A percentile compares a stretch with the other conserved stretches of the same genome.
Conservation (phyloP, 148 eudicot species). For the Amaranthus hypochondriacus region DNA sequence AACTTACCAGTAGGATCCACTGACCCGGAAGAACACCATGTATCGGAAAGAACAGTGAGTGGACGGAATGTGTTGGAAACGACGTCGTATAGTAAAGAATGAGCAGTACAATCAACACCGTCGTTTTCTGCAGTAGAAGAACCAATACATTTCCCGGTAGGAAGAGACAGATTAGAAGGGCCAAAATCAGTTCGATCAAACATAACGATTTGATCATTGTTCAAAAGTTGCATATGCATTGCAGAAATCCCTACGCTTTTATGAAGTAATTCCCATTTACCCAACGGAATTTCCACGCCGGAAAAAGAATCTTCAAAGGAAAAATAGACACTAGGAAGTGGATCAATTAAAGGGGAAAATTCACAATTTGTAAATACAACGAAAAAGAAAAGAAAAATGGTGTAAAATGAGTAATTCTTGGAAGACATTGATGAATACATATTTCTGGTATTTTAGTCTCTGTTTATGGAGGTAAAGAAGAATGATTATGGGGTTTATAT, state of each 20-base stretch:
- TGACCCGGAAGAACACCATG: conserved; percentile 83
- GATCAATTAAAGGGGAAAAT: too few species aligned
- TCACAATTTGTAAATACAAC: too few species aligned
- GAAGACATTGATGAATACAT: too few species aligned
- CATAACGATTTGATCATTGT: conserved; percentile 54
- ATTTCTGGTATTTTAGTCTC: too few species aligned
- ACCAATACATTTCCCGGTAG: conserved; percentile 22
- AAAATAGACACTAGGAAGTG: conserved; percentile 13
- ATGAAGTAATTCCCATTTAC: conserved; percentile 46
- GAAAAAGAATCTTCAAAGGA: neutral
- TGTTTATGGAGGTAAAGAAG: too few species aligned
- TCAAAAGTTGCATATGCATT: conserved; percentile 91
- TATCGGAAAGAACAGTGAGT: conserved; percentile 47
- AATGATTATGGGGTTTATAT: too few species aligned
- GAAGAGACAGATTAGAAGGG: conserved; percentile 54
- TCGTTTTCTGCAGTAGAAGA: conserved; percentile 26
- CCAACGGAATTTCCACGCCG: conserved; percentile 7
- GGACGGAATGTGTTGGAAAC: conserved; percentile 57
- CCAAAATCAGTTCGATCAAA: conserved; percentile 93
- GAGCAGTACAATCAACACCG: conserved; percentile 60
- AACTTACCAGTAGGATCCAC: conserved; percentile 53
- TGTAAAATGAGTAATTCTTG: too few species aligned
- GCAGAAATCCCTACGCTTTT: conserved; percentile 69
- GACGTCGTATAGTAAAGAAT: conserved; percentile 65
- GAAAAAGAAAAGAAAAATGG: too few species aligned